These are phyloP conservation scores for Hydnomerulius pinastri DNA, from an alignment of 768 basidiomycete species.

Conservation along the genomic window DNA sequence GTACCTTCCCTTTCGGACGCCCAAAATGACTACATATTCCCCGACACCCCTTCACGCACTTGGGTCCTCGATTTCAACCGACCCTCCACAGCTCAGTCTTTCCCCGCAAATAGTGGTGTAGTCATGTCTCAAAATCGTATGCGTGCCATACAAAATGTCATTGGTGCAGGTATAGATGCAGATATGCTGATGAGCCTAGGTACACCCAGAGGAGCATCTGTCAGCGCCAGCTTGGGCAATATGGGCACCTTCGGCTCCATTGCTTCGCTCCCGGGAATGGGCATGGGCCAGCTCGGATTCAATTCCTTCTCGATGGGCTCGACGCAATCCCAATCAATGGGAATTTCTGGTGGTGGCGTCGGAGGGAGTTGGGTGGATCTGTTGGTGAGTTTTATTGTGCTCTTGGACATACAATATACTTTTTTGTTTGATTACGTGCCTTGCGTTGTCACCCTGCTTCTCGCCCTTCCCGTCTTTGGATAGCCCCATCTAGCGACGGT, in stretches of 20 bases:
- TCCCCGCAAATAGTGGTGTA: constrained; percentile 52
- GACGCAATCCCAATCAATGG: constrained; percentile 19
- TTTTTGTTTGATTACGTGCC: too few species aligned
- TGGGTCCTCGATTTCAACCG: constrained; percentile 78
- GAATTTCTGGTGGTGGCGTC: constrained; percentile 5
- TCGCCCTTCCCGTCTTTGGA: background rate
- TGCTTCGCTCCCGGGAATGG: constrained; percentile 18
- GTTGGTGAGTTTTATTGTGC: constrained; percentile 23
- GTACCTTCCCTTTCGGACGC: constrained; percentile 11
- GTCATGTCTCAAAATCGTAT: constrained; percentile 75
- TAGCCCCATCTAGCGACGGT: too few species aligned
- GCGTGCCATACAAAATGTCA: constrained; percentile 72
- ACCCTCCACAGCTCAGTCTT: constrained; percentile 29
- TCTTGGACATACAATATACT: background rate
- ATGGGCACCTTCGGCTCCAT: constrained; percentile 28
- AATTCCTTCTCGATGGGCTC: constrained; percentile 23
- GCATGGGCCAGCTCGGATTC: constrained; percentile 28
- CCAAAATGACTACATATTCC: constrained; percentile 27
- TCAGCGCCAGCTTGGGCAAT: constrained; percentile 19
- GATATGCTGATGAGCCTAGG: constrained; percentile 28
- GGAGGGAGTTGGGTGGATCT: constrained; percentile 31
- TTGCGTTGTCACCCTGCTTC: background rate
- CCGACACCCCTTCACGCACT: constrained; percentile 30
- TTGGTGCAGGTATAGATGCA: constrained; percentile 31
- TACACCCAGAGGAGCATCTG: constrained; percentile 13